A percentile compares a stretch with the other conserved stretches of the same genome.
Conservation (phyloP, 805 yeast species). For the Myxozyma mucilagina region DNA sequence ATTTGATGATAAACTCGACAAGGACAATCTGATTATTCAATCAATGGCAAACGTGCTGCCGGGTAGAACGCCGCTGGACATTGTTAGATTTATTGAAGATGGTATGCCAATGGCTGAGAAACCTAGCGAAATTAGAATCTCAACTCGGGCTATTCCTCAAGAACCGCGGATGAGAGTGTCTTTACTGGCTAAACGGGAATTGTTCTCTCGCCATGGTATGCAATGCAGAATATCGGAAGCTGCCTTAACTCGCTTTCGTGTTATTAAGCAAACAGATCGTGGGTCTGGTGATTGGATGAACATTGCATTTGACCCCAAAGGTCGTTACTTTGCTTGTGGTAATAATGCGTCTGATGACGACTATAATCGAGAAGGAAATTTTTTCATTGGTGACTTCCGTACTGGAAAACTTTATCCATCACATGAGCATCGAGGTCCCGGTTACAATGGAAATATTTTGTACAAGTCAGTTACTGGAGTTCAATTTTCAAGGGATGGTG, state of each 20-base stretch:
- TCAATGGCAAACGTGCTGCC: not conserved
- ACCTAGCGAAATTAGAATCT: not conserved
- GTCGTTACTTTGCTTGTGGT: slow-evolving; percentile 6
- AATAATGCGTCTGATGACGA: slow-evolving; percentile 2
- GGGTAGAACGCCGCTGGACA: slow-evolving; percentile 6
- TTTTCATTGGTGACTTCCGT: not conserved
- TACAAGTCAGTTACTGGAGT: slow-evolving; percentile 3
- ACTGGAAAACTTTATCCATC: not conserved
- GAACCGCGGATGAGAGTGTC: not conserved
- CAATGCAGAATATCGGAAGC: not conserved
- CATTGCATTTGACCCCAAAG: slow-evolving; percentile 3
- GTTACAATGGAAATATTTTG: not conserved
- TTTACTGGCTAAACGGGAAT: not conserved
- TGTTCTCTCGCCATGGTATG: not conserved
- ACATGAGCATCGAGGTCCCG: not conserved
- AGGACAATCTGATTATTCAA: not conserved
- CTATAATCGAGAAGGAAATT: slow-evolving; percentile 12
- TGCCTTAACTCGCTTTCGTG: not conserved
- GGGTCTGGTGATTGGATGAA: slow-evolving; percentile 12
- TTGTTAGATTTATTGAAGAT: slow-evolving; percentile 6
- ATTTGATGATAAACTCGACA: not conserved
- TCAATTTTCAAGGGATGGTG: not conserved
- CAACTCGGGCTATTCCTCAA: not conserved
- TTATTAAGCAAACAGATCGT: not conserved
- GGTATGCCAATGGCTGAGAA: not conserved